Percentiles rank a stretch among this genome's conserved stretches.
Conservation (phyloP, 148 eudicot genomes). For the Amaranthus palmeri region DNA sequence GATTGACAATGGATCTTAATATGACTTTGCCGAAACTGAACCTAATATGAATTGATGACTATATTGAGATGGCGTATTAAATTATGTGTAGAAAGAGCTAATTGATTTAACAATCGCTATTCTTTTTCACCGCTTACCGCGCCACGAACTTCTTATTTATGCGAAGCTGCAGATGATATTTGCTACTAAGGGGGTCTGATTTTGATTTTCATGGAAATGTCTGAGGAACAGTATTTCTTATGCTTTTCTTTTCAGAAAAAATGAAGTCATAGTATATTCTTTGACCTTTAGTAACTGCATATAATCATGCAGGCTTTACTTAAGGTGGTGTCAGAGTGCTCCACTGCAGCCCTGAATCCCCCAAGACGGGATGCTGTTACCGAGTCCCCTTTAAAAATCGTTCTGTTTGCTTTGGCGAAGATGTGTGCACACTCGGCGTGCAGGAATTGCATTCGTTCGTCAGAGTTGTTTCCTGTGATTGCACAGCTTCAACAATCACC, state of each 20-base stretch:
- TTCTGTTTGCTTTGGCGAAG: conserved; percentile 80
- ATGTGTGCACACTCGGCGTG: conserved; percentile 82
- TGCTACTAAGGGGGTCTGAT: not conserved
- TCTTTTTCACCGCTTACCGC: too few species aligned
- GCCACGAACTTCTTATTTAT: too few species aligned
- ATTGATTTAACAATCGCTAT: too few species aligned
- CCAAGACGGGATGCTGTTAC: conserved; percentile 59
- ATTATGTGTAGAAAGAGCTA: too few species aligned
- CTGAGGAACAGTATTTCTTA: not conserved
- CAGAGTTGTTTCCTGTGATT: conserved; percentile 57
- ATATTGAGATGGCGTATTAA: too few species aligned
- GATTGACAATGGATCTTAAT: not conserved
- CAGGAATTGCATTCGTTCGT: conserved; percentile 70
- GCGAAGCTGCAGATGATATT: too few species aligned
- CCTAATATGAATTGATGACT: too few species aligned
- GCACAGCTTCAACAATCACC: conserved; percentile 75
- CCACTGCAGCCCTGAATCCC: conserved; percentile 75
- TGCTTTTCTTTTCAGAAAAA: not conserved
- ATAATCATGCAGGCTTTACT: conserved; percentile 66
- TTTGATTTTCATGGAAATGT: not conserved
- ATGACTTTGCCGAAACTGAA: not conserved
- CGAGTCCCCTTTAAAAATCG: conserved; percentile 89
- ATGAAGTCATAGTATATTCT: not conserved
- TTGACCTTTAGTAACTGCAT: not conserved
- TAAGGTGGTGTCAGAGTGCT: conserved; percentile 70